A percentile compares a stretch with the other conserved stretches of the same genome.
phyloP scores from a whole-genome alignment of 768 basidiomycete genomes.

The Clitopilus hobsonii region DNA sequence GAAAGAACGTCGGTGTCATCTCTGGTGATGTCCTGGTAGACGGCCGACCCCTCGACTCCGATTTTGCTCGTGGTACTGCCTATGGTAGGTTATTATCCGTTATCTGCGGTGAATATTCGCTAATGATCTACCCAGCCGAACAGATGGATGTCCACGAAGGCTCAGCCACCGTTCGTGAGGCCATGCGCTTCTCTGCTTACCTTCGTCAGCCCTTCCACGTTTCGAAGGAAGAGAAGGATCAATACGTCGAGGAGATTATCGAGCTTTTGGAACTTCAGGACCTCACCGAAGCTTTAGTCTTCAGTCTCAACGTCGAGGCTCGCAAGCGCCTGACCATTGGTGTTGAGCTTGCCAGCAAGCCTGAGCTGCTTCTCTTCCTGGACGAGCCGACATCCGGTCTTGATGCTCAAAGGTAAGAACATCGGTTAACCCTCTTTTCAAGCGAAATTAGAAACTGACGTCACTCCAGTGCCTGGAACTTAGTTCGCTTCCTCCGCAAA shows the following conservation, averaged over 20 bases:
- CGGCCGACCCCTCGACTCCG: slow-evolving; percentile 53
- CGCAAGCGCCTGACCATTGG: slow-evolving; percentile 89
- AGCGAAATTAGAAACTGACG: slow-evolving; percentile 47
- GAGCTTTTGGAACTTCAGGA: slow-evolving; percentile 82
- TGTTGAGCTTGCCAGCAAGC: slow-evolving; percentile 87
- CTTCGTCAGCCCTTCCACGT: slow-evolving; percentile 72
- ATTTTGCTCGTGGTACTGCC: slow-evolving; percentile 62
- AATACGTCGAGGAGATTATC: slow-evolving; percentile 79
- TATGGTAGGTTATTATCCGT: slow-evolving; percentile 47
- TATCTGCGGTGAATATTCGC: slow-evolving; percentile 16
- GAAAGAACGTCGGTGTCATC: slow-evolving; percentile 68
- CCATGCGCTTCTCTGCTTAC: slow-evolving; percentile 81
- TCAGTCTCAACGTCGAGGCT: slow-evolving; percentile 61
- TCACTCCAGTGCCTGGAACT: slow-evolving; percentile 67
- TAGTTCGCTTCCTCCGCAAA: slow-evolving; percentile 77
- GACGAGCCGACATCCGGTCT: slow-evolving; percentile 48
- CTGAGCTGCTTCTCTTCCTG: slow-evolving; percentile 69
- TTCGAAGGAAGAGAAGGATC: slow-evolving; percentile 68
- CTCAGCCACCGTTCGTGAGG: slow-evolving; percentile 79
- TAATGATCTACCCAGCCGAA: slow-evolving; percentile 42
- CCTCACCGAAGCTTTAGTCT: slow-evolving; percentile 77
- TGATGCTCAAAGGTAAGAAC: slow-evolving; percentile 34
- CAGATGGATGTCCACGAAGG: slow-evolving; percentile 87
- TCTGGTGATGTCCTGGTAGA: slow-evolving; percentile 62
- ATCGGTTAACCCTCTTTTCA: slow-evolving; percentile 11